These are phyloP conservation scores for Pythium aphanidermatum DNA, from an alignment of 352 stramenopile species.

Conservation along the genomic window DNA sequence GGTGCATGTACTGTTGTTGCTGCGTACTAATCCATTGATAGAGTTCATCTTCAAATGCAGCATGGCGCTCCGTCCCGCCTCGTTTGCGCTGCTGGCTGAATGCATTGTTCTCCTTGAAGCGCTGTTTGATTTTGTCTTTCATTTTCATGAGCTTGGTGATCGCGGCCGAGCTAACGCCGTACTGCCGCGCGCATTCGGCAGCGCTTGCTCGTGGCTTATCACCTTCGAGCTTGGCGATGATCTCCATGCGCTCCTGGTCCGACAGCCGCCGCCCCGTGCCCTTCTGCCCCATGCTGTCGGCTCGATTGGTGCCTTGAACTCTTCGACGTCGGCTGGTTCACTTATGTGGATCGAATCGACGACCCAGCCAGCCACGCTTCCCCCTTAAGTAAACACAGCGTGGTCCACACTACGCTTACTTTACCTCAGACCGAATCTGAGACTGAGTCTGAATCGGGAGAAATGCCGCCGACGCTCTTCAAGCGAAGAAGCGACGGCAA, in stretches of 20 bases:
- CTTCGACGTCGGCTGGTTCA: constrained; percentile 19
- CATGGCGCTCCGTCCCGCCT: constrained; percentile 36
- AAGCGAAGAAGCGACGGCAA: too few species aligned
- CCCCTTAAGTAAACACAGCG: too few species aligned
- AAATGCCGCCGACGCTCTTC: too few species aligned
- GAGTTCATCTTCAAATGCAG: constrained; percentile 48
- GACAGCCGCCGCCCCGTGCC: constrained; percentile 58
- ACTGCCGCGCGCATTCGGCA: constrained; percentile 50
- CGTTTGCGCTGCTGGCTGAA: constrained; percentile 50
- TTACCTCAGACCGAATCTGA: neutral
- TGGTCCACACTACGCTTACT: constrained; percentile 12
- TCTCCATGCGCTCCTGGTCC: constrained; percentile 70
- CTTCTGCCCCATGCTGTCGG: constrained; percentile 20
- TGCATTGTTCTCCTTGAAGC: constrained; percentile 39
- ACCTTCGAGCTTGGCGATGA: constrained; percentile 62
- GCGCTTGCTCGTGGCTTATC: constrained; percentile 39
- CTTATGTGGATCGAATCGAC: constrained; percentile 3
- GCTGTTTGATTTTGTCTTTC: constrained; percentile 58
- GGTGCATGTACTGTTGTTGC: constrained; percentile 8
- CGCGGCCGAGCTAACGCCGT: constrained; percentile 59
- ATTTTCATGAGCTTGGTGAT: constrained; percentile 82
- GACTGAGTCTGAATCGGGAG: too few species aligned
- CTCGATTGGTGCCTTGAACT: neutral
- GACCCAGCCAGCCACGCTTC: too few species aligned
- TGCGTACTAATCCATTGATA: constrained; percentile 36